Evolutionary conservation across 2,329 filamentous ascomycete species (phyloP).

Genomic region (Aspergillus bombycis): DNA sequence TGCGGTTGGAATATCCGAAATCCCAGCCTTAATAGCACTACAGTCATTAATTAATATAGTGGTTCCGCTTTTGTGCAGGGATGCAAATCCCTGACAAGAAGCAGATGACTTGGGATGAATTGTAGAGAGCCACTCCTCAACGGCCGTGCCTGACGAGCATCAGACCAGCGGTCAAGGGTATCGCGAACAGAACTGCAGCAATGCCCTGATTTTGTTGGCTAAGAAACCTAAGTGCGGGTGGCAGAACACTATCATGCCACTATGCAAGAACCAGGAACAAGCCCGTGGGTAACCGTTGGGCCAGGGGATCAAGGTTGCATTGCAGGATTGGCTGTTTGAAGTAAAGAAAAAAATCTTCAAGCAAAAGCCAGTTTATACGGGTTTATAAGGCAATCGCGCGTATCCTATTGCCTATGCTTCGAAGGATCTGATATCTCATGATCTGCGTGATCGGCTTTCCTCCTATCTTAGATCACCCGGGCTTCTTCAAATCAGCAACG

Average conservation of each 20-base stretch:
- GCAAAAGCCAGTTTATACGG: slow-evolving; percentile 7
- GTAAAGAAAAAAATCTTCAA: slow-evolving; percentile 15
- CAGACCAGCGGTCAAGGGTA: background rate
- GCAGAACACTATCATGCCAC: slow-evolving; percentile 9
- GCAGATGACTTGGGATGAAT: background rate
- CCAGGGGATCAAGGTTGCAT: slow-evolving; percentile 19
- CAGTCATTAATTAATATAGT: background rate
- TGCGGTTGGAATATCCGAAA: background rate
- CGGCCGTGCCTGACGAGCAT: slow-evolving; percentile 8
- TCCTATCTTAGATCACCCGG: slow-evolving; percentile 7
- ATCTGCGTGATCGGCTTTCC: slow-evolving; percentile 20
- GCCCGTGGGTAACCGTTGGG: slow-evolving; percentile 18
- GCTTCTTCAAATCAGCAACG: slow-evolving; percentile 10
- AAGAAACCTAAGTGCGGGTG: slow-evolving; percentile 14
- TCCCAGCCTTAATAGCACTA: background rate
- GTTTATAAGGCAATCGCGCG: slow-evolving; percentile 16
- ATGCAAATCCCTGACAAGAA: background rate
- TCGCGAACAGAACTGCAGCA: background rate
- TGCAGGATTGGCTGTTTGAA: slow-evolving; percentile 16
- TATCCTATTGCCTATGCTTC: slow-evolving; percentile 10
- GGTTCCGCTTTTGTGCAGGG: background rate
- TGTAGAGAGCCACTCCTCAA: background rate
- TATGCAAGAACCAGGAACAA: slow-evolving; percentile 12
- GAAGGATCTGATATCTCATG: slow-evolving; percentile 17
- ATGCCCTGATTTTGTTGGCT: slow-evolving; percentile 12